Evolutionary conservation across 1,139 yeast genomes (phyloP).

Genomic region (Geotrichum australiense): DNA sequence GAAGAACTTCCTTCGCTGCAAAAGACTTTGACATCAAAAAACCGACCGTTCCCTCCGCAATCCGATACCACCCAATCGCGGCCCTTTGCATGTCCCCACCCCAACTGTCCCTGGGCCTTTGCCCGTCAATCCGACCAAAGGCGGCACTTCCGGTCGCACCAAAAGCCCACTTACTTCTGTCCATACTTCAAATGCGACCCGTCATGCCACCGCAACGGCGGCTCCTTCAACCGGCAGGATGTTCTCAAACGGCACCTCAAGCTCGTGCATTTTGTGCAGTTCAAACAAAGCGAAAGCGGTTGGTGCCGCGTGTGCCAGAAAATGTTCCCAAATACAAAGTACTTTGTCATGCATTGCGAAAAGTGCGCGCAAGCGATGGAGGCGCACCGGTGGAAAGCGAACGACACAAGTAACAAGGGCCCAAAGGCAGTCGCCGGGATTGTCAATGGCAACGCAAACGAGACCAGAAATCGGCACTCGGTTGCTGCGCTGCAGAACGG

Average conservation of each 20-base stretch:
- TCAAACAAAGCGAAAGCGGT: conserved; percentile 46
- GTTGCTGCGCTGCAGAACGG: conserved; percentile 27
- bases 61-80: conserved; percentile 20
- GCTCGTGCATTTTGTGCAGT: conserved; percentile 54
- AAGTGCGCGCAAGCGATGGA: conserved; percentile 46
- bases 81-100: conserved; percentile 47
- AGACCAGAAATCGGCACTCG: background rate
- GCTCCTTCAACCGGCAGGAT: conserved; percentile 62
- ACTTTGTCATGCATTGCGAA: conserved; percentile 59
- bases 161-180: conserved; percentile 58
- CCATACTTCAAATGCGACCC: conserved; percentile 64
- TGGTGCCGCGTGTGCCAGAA: conserved; percentile 59
- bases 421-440: background rate
- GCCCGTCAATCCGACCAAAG: conserved; percentile 59
- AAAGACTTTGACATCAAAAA: conserved; percentile 1
- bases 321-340: conserved; percentile 49
- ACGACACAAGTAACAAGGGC: conserved; percentile 8
- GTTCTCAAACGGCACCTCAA: conserved; percentile 63
- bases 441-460: conserved; percentile 50
- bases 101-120: conserved; percentile 62
- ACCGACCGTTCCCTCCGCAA: conserved; percentile 5
- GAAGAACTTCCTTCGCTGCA: background rate
- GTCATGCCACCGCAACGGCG: conserved; percentile 66
- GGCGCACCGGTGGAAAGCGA: conserved; percentile 36
- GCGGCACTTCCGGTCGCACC: conserved; percentile 58